Base-by-base conservation (phyloP, 2,329 filamentous ascomycete genomes). In the Colletotrichum chrysophilum region DNA sequence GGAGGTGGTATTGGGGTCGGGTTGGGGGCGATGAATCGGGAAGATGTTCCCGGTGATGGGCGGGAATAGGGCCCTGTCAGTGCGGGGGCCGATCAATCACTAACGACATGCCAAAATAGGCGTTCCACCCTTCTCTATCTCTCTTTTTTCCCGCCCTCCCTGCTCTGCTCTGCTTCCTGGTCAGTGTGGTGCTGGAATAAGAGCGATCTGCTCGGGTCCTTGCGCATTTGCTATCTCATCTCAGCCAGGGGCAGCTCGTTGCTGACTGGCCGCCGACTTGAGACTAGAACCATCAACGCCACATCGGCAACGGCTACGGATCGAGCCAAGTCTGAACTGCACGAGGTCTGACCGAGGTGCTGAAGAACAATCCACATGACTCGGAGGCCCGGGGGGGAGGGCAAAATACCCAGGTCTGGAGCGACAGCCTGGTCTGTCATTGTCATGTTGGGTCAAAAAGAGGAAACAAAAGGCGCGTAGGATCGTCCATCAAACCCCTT, bases 41-140 rank as follows among this genome's bases (percentile, higher is more conserved):
- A 38, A 52, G 55, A 75, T 13, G 62, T 73, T 48, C 69, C 56
- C 64, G 64, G 24, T 34, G 43, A 58, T 36, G 58, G 61, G 34
- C 24, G 68, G 38, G 68, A 56, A 70, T 69, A 68, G 28, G n/a
- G 43, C 32, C 69, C 69, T 67, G 73, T 58, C 72, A 66, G 36
- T 66, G 72, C 61, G 68, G 72, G 56, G 55, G 38, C 14, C 21
- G 56, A 72, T 30, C 38, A 68, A 52, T 21, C 43, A 52, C 43
- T 52, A 52, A 48, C 55, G 34, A 56, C 58, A 70, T 70, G 66
- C 58, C 43, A 58, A 56, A 70, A 64, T 7, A 34, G 32, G 58
- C 16, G 21, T n/a, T 43, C 28, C 55, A 26, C 7, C 14, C 12
- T 55, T n/a, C 18, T 32, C 58, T 61, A 32, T 61, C 18, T 61